These are phyloP conservation scores for Crucihimalaya himalaica DNA, from an alignment of 345 rosid genomes.

Conservation along the genomic window DNA sequence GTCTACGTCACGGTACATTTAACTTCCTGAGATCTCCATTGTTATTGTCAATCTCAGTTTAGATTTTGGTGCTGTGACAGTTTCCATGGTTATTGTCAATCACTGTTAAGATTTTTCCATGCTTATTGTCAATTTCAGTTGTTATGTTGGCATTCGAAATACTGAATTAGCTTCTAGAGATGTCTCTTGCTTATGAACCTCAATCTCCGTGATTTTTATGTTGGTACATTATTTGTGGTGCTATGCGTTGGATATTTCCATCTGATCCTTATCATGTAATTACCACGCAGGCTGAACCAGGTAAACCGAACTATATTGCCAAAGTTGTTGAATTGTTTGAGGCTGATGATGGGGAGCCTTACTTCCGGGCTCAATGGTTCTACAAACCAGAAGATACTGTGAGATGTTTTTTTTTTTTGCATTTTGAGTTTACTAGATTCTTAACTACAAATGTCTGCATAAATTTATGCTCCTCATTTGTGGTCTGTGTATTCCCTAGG, in stretches of 20 bases:
- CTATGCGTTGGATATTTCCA: background rate
- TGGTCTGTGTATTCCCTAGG: conserved; percentile 22
- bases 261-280: background rate
- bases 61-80: too few species aligned
- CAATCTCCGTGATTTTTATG: background rate
- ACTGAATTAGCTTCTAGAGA: too few species aligned
- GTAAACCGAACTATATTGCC: conserved; percentile 40
- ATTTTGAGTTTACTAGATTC: background rate
- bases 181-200: background rate
- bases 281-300: conserved; percentile 31
- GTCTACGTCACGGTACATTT: background rate
- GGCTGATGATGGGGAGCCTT: conserved; percentile 22
- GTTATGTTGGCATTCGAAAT: too few species aligned
- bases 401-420: conserved; percentile 17
- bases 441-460: background rate
- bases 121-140: too few species aligned
- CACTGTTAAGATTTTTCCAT: background rate
- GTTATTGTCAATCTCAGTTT: background rate
- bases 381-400: conserved; percentile 50
- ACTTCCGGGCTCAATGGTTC: conserved; percentile 46
- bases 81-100: background rate
- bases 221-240: too few species aligned
- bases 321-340: conserved; percentile 46
- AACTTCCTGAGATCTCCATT: background rate
- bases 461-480: background rate